Evolutionary conservation across 2,329 filamentous ascomycete genomes (phyloP), one percentile per base, ranked within the genome.

Genomic region (Beauveria brongniartii): DNA sequence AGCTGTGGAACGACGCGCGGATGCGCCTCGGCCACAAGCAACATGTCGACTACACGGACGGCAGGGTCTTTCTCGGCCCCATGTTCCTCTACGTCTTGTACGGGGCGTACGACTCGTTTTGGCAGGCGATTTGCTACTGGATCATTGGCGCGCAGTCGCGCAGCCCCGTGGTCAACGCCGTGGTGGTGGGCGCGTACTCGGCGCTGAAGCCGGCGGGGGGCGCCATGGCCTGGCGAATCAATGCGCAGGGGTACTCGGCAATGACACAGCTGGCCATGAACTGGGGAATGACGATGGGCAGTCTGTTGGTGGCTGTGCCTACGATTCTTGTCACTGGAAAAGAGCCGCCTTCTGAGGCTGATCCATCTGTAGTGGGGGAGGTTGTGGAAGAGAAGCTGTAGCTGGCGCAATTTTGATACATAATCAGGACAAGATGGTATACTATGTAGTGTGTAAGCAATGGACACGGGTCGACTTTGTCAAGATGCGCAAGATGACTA

Each of bases 61-160:
- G 84, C 84, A 59, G 64, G 72, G 62, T 61, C 64, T 24, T 94
- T 70, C 80, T 87, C 62, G 91, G 88, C 0, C 89, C 90, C 14
- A 90, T 96, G 84, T 91, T 96, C 72, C 76, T 96, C 57, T 95
- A 92, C 78, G 90, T 96, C 69, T 92, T 92, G 74, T 95, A 94
- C 72, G 91, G 91, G 46, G 88, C 94, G 74, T 94, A 87, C 67
- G 93, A 97, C 72, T 91, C 92, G 48, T 84, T 87, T 59, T 97
- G 91, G 88, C 93, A 97, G 78, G 93, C 91, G 0, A 86, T 81
- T 69, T 87, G 92, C 55, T 97, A 97, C 80, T 97, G 92, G 92
- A 91, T 85, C 12, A 51, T 52, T 2, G 56, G 46, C 24, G 44
- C 44, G 14, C 56, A 50, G 6, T 50, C 56, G 14, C 22, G 43